Base-by-base conservation (phyloP, 1,284 basidiomycete genomes). In the Cryptococcus sp. region DNA sequence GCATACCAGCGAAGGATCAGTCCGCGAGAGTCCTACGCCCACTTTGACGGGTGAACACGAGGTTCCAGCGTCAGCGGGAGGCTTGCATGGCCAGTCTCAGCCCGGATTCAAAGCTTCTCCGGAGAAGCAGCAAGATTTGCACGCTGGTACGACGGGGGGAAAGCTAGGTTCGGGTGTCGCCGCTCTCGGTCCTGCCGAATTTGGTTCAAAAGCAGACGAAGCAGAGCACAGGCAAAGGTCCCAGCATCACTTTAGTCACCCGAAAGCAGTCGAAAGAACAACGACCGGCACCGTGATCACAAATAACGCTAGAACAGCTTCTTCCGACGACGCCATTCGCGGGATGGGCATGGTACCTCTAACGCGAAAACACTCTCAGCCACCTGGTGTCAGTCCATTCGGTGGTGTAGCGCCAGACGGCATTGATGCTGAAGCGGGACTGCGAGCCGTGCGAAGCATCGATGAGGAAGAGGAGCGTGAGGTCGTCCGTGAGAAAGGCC, bases 381-480 rank as follows among this genome's bases (percentile, higher is more conserved):
- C 74, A 0, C 71, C 74, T 0, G 69, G 54, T 7, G 74, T 76
- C 3, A 59, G 66, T 7, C 55, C 60, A 10, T 78, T 72, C 47
- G 75, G 76, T 22, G 74, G 76, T 17, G 67, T 71, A 5, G 63
- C 72, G 0, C 72, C 75, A 0, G 59, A 67, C 6, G 72, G 68
- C 6, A 23, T 40, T 8, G 77, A 78, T 57, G 73, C 72, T 0
- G 73, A 76, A n/a, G 61, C 66, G 50, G 77, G 75, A 11, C 61
- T 77, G 40, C 46, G 55, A 13, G 67, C 76, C 8, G 67, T 73
- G 1, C 61, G 74, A 25, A 72, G 69, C 42, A 61, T 64, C 10
- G 74, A 77, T 50, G 75, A 77, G 54, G 75, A 71, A 49, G 65
- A 69, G 19, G 65, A 66, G 52, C 58, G 73, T 23, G 68, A 76